These are phyloP conservation scores for Fusarium poae DNA, from an alignment of 2,329 filamentous ascomycete genomes.

Conservation along the genomic window DNA sequence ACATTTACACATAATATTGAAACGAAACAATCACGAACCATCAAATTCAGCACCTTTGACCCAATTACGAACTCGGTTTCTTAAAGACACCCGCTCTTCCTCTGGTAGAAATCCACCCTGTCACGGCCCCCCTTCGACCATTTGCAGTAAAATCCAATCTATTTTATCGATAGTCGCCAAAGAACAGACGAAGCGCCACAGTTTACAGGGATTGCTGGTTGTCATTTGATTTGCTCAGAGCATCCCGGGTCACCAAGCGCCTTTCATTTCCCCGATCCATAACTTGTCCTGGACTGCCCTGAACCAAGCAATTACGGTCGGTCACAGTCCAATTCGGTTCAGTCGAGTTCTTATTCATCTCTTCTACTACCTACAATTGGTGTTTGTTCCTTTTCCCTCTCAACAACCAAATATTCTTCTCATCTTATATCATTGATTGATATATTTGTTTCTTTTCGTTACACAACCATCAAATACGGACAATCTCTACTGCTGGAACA, in stretches of 20 bases:
- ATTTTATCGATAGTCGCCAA: constrained; percentile 23
- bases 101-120: constrained; percentile 26
- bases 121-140: constrained; percentile 21
- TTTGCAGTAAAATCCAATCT: constrained; percentile 10
- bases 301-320: constrained; percentile 1
- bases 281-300: constrained; percentile 7
- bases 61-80: constrained; percentile 36
- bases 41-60: background rate
- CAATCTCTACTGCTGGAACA: constrained; percentile 44
- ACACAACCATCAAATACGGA: constrained; percentile 15
- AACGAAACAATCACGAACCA: constrained; percentile 40
- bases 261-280: constrained; percentile 45
- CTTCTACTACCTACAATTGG: constrained; percentile 4
- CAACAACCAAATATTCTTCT: background rate
- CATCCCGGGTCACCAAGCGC: constrained; percentile 27
- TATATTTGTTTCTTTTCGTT: constrained; percentile 17
- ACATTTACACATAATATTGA: constrained; percentile 22
- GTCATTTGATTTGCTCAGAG: constrained; percentile 26
- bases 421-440: constrained; percentile 25
- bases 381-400: constrained; percentile 8
- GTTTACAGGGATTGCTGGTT: constrained; percentile 14
- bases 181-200: constrained; percentile 34
- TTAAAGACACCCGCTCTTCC: constrained; percentile 22
- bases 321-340: no score
- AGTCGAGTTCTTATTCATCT: constrained; percentile 1